Conservation (phyloP, 1,139 yeast genomes). For the Arxiozyma slooffiae region DNA sequence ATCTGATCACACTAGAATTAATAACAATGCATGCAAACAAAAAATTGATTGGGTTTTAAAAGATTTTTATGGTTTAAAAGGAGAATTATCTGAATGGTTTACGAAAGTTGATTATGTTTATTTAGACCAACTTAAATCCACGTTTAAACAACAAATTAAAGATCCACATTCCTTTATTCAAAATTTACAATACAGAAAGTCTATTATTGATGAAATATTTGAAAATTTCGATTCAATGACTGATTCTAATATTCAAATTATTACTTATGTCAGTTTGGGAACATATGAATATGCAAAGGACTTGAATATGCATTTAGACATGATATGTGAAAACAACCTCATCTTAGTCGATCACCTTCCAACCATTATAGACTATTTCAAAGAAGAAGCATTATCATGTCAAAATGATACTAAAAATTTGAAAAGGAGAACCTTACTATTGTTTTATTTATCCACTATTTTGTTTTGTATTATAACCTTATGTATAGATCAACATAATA, state of each 20-base stretch:
- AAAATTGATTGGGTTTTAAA: conserved; percentile 39
- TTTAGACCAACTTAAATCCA: conserved; percentile 12
- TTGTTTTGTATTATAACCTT: conserved; percentile 39
- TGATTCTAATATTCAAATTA: conserved; percentile 11
- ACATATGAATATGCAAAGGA: conserved; percentile 11
- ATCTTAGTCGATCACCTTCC: conserved; percentile 12
- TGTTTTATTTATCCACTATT: conserved; percentile 43
- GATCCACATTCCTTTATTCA: conserved; percentile 18
- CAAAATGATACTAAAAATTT: conserved; percentile 18
- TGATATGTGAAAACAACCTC: conserved; percentile 18
- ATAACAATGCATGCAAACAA: conserved; percentile 28
- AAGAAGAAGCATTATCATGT: conserved; percentile 20
- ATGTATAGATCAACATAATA: conserved; percentile 21
- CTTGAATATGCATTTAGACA: conserved; percentile 13
- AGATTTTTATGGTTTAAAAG: conserved; percentile 36
- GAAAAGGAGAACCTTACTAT: conserved; percentile 18
- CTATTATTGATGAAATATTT: conserved; percentile 8
- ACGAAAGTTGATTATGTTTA: conserved; percentile 38
- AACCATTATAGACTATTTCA: conserved; percentile 15
- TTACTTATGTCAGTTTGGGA: conserved; percentile 25
- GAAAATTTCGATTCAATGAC: conserved; percentile 5
- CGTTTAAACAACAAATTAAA: conserved; percentile 15
- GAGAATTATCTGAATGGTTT: conserved; percentile 61
- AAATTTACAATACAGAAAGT: conserved; percentile 15
- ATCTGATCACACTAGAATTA: conserved; percentile 14